A percentile compares a stretch with the other conserved stretches of the same genome.
Conservation (phyloP, 2,329 filamentous ascomycete species). For the Ophiostoma perfectum region DNA sequence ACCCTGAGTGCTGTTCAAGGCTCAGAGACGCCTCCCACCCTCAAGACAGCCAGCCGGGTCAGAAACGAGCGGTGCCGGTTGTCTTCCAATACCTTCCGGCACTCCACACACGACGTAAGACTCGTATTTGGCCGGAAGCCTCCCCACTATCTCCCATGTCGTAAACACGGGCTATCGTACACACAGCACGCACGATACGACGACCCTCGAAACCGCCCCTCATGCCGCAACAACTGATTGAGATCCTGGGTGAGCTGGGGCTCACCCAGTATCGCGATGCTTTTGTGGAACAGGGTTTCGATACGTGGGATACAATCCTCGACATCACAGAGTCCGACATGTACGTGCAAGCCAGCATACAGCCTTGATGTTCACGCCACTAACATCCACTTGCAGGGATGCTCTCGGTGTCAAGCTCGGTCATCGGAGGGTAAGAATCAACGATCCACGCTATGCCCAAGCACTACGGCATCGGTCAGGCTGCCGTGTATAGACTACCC, state of each 20-base stretch:
- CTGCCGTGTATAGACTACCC: no score
- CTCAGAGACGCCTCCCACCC: not conserved
- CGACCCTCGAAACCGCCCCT: conserved; percentile 6
- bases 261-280: conserved; percentile 68
- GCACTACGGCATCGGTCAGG: not conserved
- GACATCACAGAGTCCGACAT: conserved; percentile 82
- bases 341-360: conserved; percentile 42
- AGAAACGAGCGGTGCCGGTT: conserved; percentile 12
- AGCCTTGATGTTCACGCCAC: not conserved
- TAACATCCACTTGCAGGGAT: conserved; percentile 45
- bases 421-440: conserved; percentile 62
- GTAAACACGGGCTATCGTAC: conserved; percentile 5
- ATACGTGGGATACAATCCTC: conserved; percentile 75
- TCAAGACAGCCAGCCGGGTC: conserved; percentile 11
- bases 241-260: conserved; percentile 68
- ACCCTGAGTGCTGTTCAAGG: not conserved
- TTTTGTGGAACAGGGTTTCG: conserved; percentile 75
- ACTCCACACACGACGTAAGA: not conserved
- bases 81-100: not conserved
- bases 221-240: conserved; percentile 60
- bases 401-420: conserved; percentile 72
- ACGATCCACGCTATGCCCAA: not conserved
- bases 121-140: conserved; percentile 9
- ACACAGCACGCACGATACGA: conserved; percentile 1
- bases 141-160: conserved; percentile 11